These are phyloP conservation scores for Pseudognaphalium luteoalbum DNA, from an alignment of 129 eudicot genomes.

Conservation along the genomic window DNA sequence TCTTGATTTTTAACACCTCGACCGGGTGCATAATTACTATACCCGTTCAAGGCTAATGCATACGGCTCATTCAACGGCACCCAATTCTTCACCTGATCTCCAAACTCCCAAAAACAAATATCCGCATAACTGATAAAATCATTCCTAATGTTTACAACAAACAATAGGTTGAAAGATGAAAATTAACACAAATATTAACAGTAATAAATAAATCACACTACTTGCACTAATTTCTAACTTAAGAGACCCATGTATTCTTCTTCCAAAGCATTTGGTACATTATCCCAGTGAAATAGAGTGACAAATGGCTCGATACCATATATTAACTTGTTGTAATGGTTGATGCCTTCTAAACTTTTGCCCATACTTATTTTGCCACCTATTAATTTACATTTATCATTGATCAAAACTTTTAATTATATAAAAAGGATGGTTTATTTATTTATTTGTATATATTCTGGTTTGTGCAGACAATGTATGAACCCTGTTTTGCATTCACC, in stretches of 20 bases:
- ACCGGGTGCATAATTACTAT: conserved; percentile 35
- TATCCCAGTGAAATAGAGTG: conserved; percentile 42
- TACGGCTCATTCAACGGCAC: conserved; percentile 44
- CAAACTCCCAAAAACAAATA: conserved; percentile 42
- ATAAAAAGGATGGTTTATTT: background rate
- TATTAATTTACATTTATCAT: background rate
- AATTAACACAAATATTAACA: background rate
- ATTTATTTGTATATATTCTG: background rate
- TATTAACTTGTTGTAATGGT: conserved; percentile 39
- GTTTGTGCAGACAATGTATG: background rate
- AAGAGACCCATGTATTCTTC: conserved; percentile 39
- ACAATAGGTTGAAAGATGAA: background rate
- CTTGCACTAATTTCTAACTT: conserved; percentile 39
- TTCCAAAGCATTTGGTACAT: conserved; percentile 35
- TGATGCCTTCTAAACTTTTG: too few species aligned
- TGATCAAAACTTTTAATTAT: too few species aligned
- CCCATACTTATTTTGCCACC: conserved; percentile 47
- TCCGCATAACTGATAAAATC: conserved; percentile 30
- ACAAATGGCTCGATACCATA: conserved; percentile 40
- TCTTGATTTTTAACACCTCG: conserved; percentile 32
- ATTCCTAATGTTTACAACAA: conserved; percentile 11
- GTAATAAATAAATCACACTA: background rate
- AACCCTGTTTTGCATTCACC: conserved; percentile 16
- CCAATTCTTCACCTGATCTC: conserved; percentile 52
- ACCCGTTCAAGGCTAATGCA: conserved; percentile 3